Percentiles rank a stretch among this genome's conserved stretches.
Conservation (phyloP, 1,139 yeast genomes). For the Suzukiozyma palmioleophila region DNA sequence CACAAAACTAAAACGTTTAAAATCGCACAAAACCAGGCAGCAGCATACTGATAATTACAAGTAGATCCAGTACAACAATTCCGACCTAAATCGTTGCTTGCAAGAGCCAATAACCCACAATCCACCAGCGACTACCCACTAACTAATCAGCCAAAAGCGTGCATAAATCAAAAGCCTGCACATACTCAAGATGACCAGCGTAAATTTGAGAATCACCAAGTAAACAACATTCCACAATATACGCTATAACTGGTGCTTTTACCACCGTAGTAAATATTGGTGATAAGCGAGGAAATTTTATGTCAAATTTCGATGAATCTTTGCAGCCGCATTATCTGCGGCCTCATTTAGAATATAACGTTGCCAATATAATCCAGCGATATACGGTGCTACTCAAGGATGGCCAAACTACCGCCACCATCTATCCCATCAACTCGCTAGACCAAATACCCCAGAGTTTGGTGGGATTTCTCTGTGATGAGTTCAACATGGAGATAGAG, state of each 20-base stretch:
- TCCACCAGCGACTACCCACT: too few species aligned
- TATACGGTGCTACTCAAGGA: constrained; percentile 77
- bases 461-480: constrained; percentile 79
- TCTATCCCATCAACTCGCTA: constrained; percentile 73
- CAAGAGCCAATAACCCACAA: too few species aligned
- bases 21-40: too few species aligned
- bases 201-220: constrained; percentile 1
- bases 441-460: constrained; percentile 71
- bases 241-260: constrained; percentile 8
- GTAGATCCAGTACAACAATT: too few species aligned
- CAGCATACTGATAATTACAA: too few species aligned
- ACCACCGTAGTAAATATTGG: not conserved
- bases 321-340: constrained; percentile 29
- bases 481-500: constrained; percentile 88
- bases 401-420: constrained; percentile 88
- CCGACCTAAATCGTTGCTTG: too few species aligned
- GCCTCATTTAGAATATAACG: constrained; percentile 31
- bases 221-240: constrained; percentile 20
- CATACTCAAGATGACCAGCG: not conserved
- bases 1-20: too few species aligned
- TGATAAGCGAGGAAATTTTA: constrained; percentile 8
- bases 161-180: too few species aligned
- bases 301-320: constrained; percentile 38
- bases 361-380: constrained; percentile 30
- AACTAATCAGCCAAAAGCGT: too few species aligned